Evolutionary conservation across 768 basidiomycete genomes (phyloP), one percentile per base, ranked within the genome.

Genomic region (Leccinum imitatum): DNA sequence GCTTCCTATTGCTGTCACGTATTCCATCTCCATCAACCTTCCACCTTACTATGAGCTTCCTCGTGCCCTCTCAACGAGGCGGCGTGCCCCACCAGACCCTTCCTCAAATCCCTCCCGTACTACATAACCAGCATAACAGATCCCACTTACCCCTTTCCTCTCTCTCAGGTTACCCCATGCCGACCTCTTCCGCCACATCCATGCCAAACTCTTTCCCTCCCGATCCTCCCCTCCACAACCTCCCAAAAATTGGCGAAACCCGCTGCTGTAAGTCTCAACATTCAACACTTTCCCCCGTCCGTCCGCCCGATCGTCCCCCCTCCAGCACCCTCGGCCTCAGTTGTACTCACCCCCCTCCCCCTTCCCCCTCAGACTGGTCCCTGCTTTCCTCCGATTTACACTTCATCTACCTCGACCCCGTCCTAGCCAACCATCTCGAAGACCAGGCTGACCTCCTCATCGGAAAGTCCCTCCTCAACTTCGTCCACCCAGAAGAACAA

Each of bases 401-500:
- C 54, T 92, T 92, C 75, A 83, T 93, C 61, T 93, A 91, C 75
- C 81, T 92, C 63, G 92, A 93, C 77, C 92, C 92, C 60, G 86
- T 91, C 57, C 80, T 93, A 62, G 79, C 84, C 14, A 72, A 63
- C 69, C 91, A 94, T 72, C 86, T 94, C 66, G 83, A 80, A 39
- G 80, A 84, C 54, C 86, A 93, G 72, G 87, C 90, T 0, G 78
- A 82, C n/a, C 69, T 76, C 31, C 82, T 94, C 66, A 76, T 90
- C 60, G 89, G 87, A 63, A 84, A 83, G 69, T 85, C 86, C 17
- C 81, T 94, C 50, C 78, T 93, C 58, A 78, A 79, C 44, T 94
- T 91, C 71, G 87, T 94, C 37, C 92, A 94, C 69, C 92, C 92
- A 60, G 91, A 92, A 62, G 92, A 94, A 67, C 85, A 88, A 65